phyloP scores from a whole-genome alignment of 495 filamentous ascomycete species.

The Penicillium turbatum region DNA sequence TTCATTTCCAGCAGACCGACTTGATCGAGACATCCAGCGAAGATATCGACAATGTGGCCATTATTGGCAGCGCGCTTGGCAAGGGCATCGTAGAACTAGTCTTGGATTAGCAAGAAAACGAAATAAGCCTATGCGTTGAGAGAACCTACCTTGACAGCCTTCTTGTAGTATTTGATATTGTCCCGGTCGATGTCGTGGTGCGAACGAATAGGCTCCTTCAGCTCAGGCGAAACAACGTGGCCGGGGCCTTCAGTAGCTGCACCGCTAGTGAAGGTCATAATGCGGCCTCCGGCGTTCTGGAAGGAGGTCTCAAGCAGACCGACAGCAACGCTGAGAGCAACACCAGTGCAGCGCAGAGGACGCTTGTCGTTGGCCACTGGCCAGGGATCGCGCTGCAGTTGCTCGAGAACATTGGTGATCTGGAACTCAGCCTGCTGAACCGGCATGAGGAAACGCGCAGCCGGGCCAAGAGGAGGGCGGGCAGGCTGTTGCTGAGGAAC shows the following conservation, averaged over 20 bases:
- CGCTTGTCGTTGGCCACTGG: conserved; percentile 93
- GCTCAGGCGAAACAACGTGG: conserved; percentile 94
- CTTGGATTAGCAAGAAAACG: conserved; percentile 16
- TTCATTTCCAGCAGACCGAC: conserved; percentile 99
- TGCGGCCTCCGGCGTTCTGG: conserved; percentile 88
- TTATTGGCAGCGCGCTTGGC: conserved; percentile 97
- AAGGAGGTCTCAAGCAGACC: conserved; percentile 91
- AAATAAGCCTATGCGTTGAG: background rate
- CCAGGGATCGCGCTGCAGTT: conserved; percentile 97
- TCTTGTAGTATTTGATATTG: conserved; percentile 99
- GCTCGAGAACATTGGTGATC: conserved; percentile 93
- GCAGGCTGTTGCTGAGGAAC: conserved; percentile 64
- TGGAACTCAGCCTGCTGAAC: conserved; percentile 98
- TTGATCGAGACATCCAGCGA: conserved; percentile 97
- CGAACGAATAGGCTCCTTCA: conserved; percentile 94
- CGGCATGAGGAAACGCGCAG: conserved; percentile 87
- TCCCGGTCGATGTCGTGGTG: conserved; percentile 99
- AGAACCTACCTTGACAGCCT: conserved; percentile 82
- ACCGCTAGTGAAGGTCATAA: conserved; percentile 97
- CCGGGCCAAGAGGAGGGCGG: conserved; percentile 73
- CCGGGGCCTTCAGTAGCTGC: conserved; percentile 95
- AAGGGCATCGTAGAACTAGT: conserved; percentile 90
- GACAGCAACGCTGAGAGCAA: conserved; percentile 91
- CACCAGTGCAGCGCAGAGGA: conserved; percentile 88
- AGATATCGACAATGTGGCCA: conserved; percentile 95